phyloP scores from a whole-genome alignment of 2,329 filamentous ascomycete species.

The Mycosphaerella sp. region DNA sequence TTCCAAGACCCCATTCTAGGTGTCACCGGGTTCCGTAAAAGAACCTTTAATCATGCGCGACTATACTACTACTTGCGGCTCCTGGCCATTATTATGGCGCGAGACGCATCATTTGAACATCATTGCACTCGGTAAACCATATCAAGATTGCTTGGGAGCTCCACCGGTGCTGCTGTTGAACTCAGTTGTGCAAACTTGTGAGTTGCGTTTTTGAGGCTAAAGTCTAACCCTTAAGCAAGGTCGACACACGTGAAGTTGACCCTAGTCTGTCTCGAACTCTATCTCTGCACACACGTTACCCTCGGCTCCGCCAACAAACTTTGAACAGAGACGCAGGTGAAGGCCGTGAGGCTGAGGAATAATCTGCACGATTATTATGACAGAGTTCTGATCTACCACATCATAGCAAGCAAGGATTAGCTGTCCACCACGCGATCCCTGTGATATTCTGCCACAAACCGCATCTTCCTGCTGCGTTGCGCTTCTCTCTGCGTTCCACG shows the following conservation, averaged over 20 bases:
- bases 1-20: background rate
- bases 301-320: background rate
- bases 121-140: slow-evolving; percentile 3
- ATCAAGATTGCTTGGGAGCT: slow-evolving; percentile 1
- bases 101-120: background rate
- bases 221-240: slow-evolving; percentile 2
- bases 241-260: background rate
- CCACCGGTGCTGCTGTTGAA: slow-evolving; percentile 1
- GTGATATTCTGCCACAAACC: slow-evolving; percentile 9
- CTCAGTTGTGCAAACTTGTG: slow-evolving; percentile 2
- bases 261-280: slow-evolving; percentile 7
- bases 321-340: background rate
- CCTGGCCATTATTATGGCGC: background rate
- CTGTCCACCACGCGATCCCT: slow-evolving; percentile 1
- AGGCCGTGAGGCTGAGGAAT: slow-evolving; percentile 9
- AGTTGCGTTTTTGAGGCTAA: slow-evolving; percentile 9
- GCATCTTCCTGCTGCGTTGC: background rate
- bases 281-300: background rate
- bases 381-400: slow-evolving; percentile 8
- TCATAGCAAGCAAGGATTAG: slow-evolving; percentile 2
- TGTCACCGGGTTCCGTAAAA: background rate
- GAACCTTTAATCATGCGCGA: background rate
- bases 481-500: slow-evolving; percentile 3
- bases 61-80: slow-evolving; percentile 1
- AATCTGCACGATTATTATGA: too few species aligned